phyloP scores from a whole-genome alignment of 371 early-diverging fungal species.

The Syncephalastrum racemosum region DNA sequence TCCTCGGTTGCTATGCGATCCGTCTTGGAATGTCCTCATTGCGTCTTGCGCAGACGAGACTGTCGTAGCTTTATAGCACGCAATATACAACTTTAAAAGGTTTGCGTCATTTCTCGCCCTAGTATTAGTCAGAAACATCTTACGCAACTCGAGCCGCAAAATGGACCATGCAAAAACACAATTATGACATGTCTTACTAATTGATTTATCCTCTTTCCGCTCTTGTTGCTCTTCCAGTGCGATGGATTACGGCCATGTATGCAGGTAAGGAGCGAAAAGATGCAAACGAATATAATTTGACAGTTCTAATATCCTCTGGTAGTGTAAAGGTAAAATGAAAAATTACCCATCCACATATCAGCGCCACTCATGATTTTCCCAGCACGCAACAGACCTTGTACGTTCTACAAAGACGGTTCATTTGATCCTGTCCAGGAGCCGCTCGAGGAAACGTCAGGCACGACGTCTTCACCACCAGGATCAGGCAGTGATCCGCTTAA shows the following conservation, averaged over 20 bases:
- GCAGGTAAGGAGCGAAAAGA: constrained; percentile 36
- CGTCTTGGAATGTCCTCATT: too few relatives aligned
- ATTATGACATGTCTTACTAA: neutral
- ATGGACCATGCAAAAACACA: neutral
- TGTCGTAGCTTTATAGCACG: too few relatives aligned
- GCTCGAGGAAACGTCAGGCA: neutral
- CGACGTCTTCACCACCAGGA: neutral
- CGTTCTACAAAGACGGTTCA: constrained; percentile 30
- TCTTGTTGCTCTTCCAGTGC: constrained; percentile 31
- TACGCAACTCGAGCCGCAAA: neutral
- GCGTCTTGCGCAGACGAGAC: too few relatives aligned
- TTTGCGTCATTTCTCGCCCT: neutral
- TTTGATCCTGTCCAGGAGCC: constrained; percentile 20
- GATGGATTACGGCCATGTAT: constrained; percentile 56
- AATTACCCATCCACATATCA: neutral
- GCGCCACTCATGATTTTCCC: neutral
- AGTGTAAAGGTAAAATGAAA: constrained; percentile 22
- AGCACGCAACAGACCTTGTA: constrained; percentile 28
- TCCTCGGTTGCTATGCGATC: constrained; percentile 1
- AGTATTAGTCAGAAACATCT: neutral
- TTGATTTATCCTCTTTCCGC: neutral
- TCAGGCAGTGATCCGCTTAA: neutral
- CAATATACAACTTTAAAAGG: neutral
- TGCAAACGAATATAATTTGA: neutral
- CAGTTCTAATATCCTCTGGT: neutral